These are phyloP conservation scores for Chalciporus pseudorubinellus DNA, from an alignment of 768 basidiomycete species.

Conservation along the genomic window DNA sequence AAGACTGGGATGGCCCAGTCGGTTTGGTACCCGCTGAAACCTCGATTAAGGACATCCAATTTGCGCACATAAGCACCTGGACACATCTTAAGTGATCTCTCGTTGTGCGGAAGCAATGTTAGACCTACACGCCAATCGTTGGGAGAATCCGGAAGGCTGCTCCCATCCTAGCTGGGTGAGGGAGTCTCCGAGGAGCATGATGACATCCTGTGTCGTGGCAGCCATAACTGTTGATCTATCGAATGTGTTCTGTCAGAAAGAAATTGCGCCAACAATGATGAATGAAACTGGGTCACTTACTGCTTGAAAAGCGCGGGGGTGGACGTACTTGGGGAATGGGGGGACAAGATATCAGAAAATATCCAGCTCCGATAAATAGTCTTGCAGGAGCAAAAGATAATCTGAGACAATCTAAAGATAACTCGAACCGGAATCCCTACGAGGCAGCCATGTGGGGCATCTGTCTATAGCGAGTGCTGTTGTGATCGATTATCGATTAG, in stretches of 20 bases:
- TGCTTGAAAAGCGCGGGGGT: not conserved
- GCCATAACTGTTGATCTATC: slow-evolving; percentile 41
- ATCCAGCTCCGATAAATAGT: not conserved
- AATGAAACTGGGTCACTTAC: not conserved
- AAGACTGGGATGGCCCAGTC: slow-evolving; percentile 83
- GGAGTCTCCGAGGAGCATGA: slow-evolving; percentile 81
- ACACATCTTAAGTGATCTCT: not conserved
- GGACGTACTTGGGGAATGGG: not conserved
- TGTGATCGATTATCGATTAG: not conserved
- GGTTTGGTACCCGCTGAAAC: slow-evolving; percentile 81
- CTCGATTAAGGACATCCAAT: slow-evolving; percentile 85
- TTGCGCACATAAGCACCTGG: slow-evolving; percentile 76
- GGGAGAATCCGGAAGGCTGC: slow-evolving; percentile 56
- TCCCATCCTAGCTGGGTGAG: slow-evolving; percentile 72
- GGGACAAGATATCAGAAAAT: not conserved
- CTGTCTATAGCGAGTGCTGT: not conserved
- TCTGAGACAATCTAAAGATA: slow-evolving; percentile 8
- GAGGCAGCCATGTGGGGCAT: not conserved
- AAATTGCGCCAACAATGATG: not conserved
- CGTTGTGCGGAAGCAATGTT: not conserved
- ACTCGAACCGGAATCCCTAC: slow-evolving; percentile 1
- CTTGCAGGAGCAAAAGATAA: not conserved
- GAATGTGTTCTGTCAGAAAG: not conserved
- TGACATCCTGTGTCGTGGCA: slow-evolving; percentile 55
- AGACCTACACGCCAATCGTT: slow-evolving; percentile 50